phyloP scores from a whole-genome alignment of 106 monocot genomes.

The Platanthera zijinensis region DNA sequence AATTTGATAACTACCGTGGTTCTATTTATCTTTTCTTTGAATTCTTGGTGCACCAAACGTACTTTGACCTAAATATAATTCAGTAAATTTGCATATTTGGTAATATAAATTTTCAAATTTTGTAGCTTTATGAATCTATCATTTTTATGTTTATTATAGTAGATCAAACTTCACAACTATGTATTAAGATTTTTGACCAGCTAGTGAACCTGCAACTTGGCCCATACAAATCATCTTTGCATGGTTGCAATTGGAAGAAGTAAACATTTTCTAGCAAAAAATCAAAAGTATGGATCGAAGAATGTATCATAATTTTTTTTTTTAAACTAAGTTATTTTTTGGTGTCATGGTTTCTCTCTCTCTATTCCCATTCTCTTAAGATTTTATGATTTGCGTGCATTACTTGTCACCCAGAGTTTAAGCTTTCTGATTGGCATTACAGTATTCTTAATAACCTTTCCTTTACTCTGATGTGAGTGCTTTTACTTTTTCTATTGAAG shows the following conservation, averaged over 20 bases:
- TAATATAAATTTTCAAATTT: not conserved
- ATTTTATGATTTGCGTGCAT: not conserved
- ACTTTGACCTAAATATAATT: not conserved
- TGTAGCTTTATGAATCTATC: not conserved
- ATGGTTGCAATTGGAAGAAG: not conserved
- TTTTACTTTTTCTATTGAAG: not conserved
- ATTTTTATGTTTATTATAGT: not conserved
- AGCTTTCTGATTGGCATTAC: not conserved
- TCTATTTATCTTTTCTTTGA: too few relatives aligned
- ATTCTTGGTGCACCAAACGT: too few relatives aligned
- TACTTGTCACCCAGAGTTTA: not conserved
- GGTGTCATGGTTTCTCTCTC: not conserved
- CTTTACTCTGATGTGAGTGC: not conserved
- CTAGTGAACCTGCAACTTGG: not conserved
- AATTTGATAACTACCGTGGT: too few relatives aligned
- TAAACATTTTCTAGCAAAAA: not conserved
- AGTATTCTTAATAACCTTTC: not conserved
- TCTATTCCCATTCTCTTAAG: not conserved
- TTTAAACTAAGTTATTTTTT: not conserved
- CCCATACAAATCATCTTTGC: not conserved
- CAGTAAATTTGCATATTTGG: not conserved
- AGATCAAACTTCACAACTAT: not conserved
- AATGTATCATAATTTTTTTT: not conserved
- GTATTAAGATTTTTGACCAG: not conserved
- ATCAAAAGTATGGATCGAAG: not conserved